Evolutionary conservation across 1,284 basidiomycete species (phyloP), one percentile per base, ranked within the genome.

Genomic region (Rhizoctonia solani): DNA sequence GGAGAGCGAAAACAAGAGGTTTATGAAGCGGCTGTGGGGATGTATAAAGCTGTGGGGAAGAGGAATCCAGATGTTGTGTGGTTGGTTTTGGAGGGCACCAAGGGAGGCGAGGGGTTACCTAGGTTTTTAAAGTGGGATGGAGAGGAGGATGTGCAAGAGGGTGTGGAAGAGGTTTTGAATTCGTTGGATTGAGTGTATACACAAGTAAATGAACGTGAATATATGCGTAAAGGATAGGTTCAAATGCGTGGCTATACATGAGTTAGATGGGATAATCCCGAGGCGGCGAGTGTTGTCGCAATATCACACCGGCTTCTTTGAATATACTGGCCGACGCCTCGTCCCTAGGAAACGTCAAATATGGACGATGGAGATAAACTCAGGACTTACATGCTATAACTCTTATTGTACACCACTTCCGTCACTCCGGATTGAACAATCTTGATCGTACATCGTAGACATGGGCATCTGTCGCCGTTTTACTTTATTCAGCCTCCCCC

Each of bases 371-470:
- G 23, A 49, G 56, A 46, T 63, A 25, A 41, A 55, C 21, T 49
- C 49, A 72, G 55, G 29, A 63, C 87, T 74, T 78, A 95, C 93
- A 98, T 92, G 80, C 92, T 93, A 78, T 99, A 99, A 69, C 88
- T 89, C 65, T 98, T 81, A 77, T 96, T 96, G 76, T 99, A 99
- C 4, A 99, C 92, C 8, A 99, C 96, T 71, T 90, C 90, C 69
- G 85, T 87, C 14, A 99, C 90, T 3, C 96, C 96, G 47, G 89
- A 91, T 76, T 99, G 96, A 25, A 95, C 93, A 72, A 99, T 98
- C 77, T 99, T 99, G 76, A 98, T 89, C 0, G 95, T 94, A 75
- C 97, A 99, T 71, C 88, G 88, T 8, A 99, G 81, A 76, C 97
- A 99, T 0, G 97, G 97, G 74, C 97, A 98, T n/a, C 95, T 97